Base-by-base conservation (phyloP, 2,329 filamentous ascomycete genomes). In the Chrysoporthe deuterocubensis region DNA sequence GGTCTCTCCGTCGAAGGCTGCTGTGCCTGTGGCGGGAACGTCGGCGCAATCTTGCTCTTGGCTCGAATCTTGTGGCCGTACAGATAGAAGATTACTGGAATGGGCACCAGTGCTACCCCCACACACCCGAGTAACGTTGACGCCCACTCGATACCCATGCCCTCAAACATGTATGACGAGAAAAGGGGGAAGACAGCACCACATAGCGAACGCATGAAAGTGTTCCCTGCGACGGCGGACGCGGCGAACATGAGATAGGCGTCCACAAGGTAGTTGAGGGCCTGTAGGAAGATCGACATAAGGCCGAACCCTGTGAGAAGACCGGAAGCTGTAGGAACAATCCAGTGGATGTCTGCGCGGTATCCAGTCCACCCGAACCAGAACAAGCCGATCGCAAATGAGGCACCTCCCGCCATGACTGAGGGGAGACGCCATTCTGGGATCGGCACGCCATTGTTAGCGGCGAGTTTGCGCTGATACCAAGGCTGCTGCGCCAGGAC, bases 131-230 rank as follows among this genome's bases (percentile, higher is more conserved):
- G 81, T 13, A 90, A 77, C 1, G 88, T 90, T 7, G 85, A 80
- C 0, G 88, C 87, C 81, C 84, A 90, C 71, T 90, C 77, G 64
- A 90, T 88, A 54, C 86, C 86, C 77, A 90, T 79, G 58, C 85
- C 85, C 13, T 85, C 78, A 71, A 90, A 90, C 87, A 90, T 92
- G 74, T 92, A 89, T 1, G 82, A 85, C 0, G 91, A 88, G 76
- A 96, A 96, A 1, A 96, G 84, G 0, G 93, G 93, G 82, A 96
- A 96, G 1, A 85, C 89, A 2, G 92, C 92, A 71, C 92, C 93
- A 70, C 90, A 91, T 9, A 94, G 81, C 0, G 91, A 94, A 72
- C 93, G 89, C 48, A 96, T 80, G 74, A 96, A 91, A 0, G 92
- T 92, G 78, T 94, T 96, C 32, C 90, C 93, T 5, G 93, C 93